Evolutionary conservation across 441 rosid genomes (phyloP), one percentile per base, ranked within the genome.

Genomic region (Hura crepitans): DNA sequence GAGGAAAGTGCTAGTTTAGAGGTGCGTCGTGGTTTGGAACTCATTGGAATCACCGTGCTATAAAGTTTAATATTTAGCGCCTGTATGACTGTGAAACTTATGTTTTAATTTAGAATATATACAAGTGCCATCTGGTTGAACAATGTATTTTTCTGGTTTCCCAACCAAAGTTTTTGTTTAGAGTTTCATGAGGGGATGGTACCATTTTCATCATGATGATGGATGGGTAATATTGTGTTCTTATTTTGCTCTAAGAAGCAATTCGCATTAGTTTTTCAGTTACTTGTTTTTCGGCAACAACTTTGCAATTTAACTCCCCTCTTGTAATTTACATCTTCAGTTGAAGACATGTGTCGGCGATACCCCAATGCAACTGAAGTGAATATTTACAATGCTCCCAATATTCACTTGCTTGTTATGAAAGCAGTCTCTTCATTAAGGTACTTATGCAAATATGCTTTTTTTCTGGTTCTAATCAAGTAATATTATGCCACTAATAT

Each of bases 351-450:
- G 89, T 96, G 97, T 79, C 78, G 13, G 47, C 87, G 96, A 59
- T 91, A 96, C 76, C 98, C 98, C 49, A 91, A 89, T 81, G 97
- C 97, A 46, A 82, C 90, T 55, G 98, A 92, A 80, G 92, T 93
- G 76, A 96, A 89, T 80, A 70, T 96, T 59, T 74, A 60, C 66
- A 90, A 91, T 46, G 82, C 92, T 71, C 85, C 91, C 74, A 68
- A 79, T 69, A 81, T 84, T 30, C 82, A 91, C 75, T 65, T 80
- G 57, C 90, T 91, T 66, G 97, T 86, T 75, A 80, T 85, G 96
- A 83, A 72, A 84, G 94, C 96, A 57, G 79, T 87, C 65, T 85
- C 89, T 54, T 85, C 85, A 4, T 77, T 96, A 66, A 84, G 96
- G 99, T 91, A 77, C 63, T 64, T 71, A 11, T 30, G 33, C 39